A percentile compares a stretch with the other conserved stretches of the same genome.
These are phyloP conservation scores for Colletotrichum noveboracense DNA, from an alignment of 2,329 filamentous ascomycete species.

Conservation along the genomic window DNA sequence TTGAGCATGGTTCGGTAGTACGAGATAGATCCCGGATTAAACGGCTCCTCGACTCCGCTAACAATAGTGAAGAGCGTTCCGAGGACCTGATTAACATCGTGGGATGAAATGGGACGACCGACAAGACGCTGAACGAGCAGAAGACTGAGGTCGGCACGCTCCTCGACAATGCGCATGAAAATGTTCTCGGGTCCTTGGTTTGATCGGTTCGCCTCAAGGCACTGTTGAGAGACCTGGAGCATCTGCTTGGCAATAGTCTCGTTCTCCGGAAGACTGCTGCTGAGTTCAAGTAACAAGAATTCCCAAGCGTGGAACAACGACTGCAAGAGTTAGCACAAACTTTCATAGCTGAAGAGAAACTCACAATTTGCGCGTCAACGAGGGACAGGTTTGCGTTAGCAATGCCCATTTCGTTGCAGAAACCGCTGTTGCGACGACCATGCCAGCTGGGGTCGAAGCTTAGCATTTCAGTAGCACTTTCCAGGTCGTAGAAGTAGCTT, in stretches of 20 bases:
- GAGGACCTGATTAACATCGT: conserved; percentile 58
- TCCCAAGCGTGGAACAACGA: conserved; percentile 90
- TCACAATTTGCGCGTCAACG: conserved; percentile 88
- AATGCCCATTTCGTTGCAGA: conserved; percentile 80
- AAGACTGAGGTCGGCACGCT: conserved; percentile 81
- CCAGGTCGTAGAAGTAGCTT: conserved; percentile 84
- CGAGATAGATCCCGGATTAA: conserved; percentile 55
- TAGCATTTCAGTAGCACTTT: conserved; percentile 77
- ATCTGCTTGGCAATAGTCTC: conserved; percentile 70
- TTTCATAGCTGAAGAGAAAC: conserved; percentile 32
- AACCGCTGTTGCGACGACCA: conserved; percentile 72
- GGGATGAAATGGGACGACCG: conserved; percentile 54
- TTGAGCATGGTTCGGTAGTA: conserved; percentile 88
- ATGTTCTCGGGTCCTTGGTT: conserved; percentile 77
- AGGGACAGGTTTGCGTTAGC: conserved; percentile 92
- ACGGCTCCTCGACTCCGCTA: conserved; percentile 59
- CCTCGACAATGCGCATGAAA: conserved; percentile 79
- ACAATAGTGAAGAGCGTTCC: conserved; percentile 57
- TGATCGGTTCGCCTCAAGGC: conserved; percentile 77
- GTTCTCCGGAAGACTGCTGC: conserved; percentile 62
- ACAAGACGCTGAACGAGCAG: conserved; percentile 82
- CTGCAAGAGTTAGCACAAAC: conserved; percentile 45
- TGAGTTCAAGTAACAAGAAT: conserved; percentile 83
- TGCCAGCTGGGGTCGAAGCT: conserved; percentile 80
- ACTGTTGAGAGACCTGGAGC: conserved; percentile 76